A percentile compares a stretch with the other conserved stretches of the same genome.
Evolutionary conservation across 2,329 filamentous ascomycete genomes (phyloP).

Genomic region (Penicillium sp.): DNA sequence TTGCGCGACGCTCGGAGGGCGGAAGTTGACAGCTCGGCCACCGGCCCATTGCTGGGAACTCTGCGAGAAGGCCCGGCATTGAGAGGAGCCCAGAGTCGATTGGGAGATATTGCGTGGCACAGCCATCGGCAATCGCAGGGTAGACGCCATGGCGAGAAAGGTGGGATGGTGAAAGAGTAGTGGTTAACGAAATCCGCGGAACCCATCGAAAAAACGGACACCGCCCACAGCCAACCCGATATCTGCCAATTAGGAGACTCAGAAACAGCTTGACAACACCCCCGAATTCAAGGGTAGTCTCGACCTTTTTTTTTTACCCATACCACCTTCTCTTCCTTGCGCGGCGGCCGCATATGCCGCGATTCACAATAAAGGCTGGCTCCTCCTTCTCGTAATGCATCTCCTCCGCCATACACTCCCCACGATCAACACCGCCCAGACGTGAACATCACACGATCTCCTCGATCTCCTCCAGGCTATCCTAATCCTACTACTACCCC

Average conservation of each 20-base stretch:
- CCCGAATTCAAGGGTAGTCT: not conserved
- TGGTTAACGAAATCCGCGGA: constrained; percentile 26
- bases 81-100: constrained; percentile 19
- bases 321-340: constrained; percentile 19
- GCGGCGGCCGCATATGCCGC: constrained; percentile 42
- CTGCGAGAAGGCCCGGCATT: constrained; percentile 40
- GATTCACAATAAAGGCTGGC: constrained; percentile 39
- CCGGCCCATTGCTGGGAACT: constrained; percentile 27
- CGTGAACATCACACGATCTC: constrained; percentile 23
- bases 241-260: constrained; percentile 12
- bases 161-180: constrained; percentile 6
- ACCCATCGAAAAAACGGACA: constrained; percentile 5
- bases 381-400: constrained; percentile 42
- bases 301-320: not conserved
- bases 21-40: constrained; percentile 19
- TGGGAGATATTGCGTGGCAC: constrained; percentile 19
- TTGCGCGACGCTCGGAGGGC: constrained; percentile 20
- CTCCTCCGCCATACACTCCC: constrained; percentile 36
- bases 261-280: constrained; percentile 11
- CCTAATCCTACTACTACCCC: constrained; percentile 11
- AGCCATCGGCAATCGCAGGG: constrained; percentile 27
- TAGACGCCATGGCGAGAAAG: constrained; percentile 35
- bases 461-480: constrained; percentile 11
- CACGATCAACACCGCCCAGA: constrained; percentile 29
- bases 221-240: constrained; percentile 8